Base-by-base conservation (phyloP, 1,139 yeast species). In the Arxiozyma bovina region DNA sequence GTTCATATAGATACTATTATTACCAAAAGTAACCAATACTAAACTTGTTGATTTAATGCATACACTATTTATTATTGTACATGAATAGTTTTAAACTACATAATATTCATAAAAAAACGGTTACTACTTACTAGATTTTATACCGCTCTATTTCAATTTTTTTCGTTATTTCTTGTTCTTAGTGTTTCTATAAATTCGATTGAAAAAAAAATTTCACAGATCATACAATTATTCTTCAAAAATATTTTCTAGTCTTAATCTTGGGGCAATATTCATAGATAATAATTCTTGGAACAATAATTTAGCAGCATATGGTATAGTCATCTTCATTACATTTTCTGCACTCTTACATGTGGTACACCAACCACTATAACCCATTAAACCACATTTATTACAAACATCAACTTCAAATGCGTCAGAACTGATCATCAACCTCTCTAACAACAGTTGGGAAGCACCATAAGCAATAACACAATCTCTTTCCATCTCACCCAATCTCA, bases 401-500 rank as follows among this genome's bases (percentile, higher is more conserved):
- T 93, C 98, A 45, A 93, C 97, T 64, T 94, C 97, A 69, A 93
- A 93, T 0, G 97, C 98, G 76, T 93, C 99, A 0, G 98, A 91
- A 45, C 96, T 88, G 54, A 93, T 75, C 99, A 93, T 94, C 65
- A 93, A 79, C 72, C 99, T 84, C 73, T 93, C 99, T 59, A 93
- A 75, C 63, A 93, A 77, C 63, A 93, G 76, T 70, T 93, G 98
- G 4, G 98, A 91, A 0, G 99, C 99, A 68, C 99, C 99, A 66
- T 94, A 93, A 0, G 99, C 99, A 74, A 93, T 94, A 61, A 93
- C 96, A 85, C 99, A 93, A 77, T 93, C 99, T 74, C 99, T 86
- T 73, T 93, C 99, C 99, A 93, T 93, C 74, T 93, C 99, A 64
- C 99, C 99, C 72, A 93, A 79, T 76, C 99, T 86, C 67, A 93